These are phyloP conservation scores for Diplotaxis tenuifolia DNA, from an alignment of 345 rosid species.

Conservation along the genomic window DNA sequence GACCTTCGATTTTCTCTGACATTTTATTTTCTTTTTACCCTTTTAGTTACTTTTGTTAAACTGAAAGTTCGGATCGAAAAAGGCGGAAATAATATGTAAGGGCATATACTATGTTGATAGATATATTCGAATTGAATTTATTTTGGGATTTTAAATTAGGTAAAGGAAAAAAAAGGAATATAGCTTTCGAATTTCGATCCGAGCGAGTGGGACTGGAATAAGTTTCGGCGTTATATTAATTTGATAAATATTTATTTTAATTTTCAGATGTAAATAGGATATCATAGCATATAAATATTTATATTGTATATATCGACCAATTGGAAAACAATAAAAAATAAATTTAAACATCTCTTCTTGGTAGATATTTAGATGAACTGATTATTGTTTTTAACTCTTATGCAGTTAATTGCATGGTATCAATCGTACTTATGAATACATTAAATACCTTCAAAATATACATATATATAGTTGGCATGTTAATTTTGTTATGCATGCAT, in stretches of 20 bases:
- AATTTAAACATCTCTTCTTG: background rate
- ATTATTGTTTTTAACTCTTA: background rate
- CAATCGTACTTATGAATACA: background rate
- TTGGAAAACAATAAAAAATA: background rate
- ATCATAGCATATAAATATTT: background rate
- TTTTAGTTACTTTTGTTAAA: background rate
- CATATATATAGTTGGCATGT: background rate
- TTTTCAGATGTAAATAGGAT: background rate
- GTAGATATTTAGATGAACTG: background rate
- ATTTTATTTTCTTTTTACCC: background rate
- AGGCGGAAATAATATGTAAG: constrained; percentile 24
- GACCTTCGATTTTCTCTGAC: constrained; percentile 28
- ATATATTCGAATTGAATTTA: constrained; percentile 20
- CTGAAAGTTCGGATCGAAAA: constrained; percentile 26
- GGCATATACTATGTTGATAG: constrained; percentile 28
- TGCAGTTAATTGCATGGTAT: too few relatives aligned
- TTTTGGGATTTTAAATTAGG: constrained; percentile 18
- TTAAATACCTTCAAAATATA: background rate
- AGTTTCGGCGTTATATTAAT: background rate
- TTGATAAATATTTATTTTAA: constrained; percentile 1
- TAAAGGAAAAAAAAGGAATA: constrained; percentile 30
- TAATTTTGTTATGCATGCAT: background rate
- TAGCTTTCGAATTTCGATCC: constrained; percentile 35
- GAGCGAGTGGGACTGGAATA: constrained; percentile 37
- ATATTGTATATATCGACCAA: background rate